phyloP scores from a whole-genome alignment of 1,139 yeast species.

The Candida dubliniensis region DNA sequence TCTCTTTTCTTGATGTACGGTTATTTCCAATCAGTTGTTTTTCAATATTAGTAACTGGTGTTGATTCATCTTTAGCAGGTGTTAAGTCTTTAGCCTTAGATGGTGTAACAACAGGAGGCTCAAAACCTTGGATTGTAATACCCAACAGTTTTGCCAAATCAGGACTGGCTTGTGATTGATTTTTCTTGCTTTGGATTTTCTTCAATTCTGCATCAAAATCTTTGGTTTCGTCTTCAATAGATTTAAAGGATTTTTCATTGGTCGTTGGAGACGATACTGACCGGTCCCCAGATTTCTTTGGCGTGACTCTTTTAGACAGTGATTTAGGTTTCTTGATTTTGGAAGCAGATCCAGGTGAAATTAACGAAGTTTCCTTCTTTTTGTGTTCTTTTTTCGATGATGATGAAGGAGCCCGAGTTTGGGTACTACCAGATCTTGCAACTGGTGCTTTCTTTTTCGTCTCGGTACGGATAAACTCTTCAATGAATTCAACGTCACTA shows the following conservation, averaged over 20 bases:
- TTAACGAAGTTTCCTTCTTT: neutral
- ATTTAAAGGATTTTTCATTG: conserved; percentile 15
- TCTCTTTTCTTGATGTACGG: neutral
- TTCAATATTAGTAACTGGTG: neutral
- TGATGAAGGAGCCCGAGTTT: conserved; percentile 3
- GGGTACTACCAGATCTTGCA: neutral
- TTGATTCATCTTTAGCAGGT: conserved; percentile 1
- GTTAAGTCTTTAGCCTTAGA: neutral
- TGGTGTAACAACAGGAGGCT: conserved; percentile 13
- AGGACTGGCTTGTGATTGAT: conserved; percentile 6
- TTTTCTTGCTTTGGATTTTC: conserved; percentile 16
- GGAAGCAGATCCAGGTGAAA: neutral
- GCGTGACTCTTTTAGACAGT: conserved; percentile 6
- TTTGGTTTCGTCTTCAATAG: conserved; percentile 25
- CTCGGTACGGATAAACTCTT: neutral
- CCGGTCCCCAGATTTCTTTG: neutral
- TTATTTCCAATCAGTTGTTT: neutral
- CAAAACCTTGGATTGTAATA: conserved; percentile 25
- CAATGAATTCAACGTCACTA: conserved; percentile 9
- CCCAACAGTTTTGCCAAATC: conserved; percentile 30
- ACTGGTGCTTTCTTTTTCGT: neutral
- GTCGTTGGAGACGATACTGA: conserved; percentile 2
- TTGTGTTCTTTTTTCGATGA: neutral
- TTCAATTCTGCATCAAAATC: conserved; percentile 24
- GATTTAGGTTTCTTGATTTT: conserved; percentile 11